Percentiles rank a stretch among this genome's conserved stretches.
phyloP scores from a whole-genome alignment of 345 rosid genomes.

The Noccaea bulbosa region DNA sequence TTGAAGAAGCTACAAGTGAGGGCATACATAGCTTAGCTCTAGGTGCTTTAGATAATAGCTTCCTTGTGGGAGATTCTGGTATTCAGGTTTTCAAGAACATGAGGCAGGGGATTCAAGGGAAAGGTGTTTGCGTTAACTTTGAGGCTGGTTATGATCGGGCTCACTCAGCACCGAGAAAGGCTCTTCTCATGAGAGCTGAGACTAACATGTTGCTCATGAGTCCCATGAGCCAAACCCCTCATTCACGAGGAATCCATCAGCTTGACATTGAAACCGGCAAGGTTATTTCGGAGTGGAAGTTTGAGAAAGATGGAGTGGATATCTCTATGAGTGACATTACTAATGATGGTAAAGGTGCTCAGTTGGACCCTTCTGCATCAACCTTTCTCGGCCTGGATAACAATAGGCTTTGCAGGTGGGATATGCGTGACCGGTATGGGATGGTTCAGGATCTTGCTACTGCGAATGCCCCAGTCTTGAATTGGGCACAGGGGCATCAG shows the following conservation, averaged over 20 bases:
- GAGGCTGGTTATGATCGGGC: constrained; percentile 48
- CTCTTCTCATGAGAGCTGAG: constrained; percentile 96
- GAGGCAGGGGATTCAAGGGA: constrained; percentile 92
- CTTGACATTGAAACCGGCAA: constrained; percentile 95
- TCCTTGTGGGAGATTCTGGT: constrained; percentile 88
- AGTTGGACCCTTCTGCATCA: constrained; percentile 93
- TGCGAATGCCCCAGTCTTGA: constrained; percentile 71
- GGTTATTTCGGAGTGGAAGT: constrained; percentile 88
- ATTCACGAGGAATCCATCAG: constrained; percentile 84
- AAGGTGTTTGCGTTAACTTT: constrained; percentile 88
- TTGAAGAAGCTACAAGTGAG: constrained; percentile 85
- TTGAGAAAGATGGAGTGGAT: constrained; percentile 95
- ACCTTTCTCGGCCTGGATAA: constrained; percentile 94
- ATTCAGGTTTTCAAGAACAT: constrained; percentile 95
- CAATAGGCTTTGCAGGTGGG: constrained; percentile 98
- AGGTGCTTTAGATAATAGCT: constrained; percentile 95
- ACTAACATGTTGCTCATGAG: constrained; percentile 98
- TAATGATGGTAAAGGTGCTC: constrained; percentile 92
- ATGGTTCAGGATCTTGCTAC: constrained; percentile 88
- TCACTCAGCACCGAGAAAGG: constrained; percentile 78
- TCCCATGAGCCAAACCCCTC: constrained; percentile 72
- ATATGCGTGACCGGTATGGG: constrained; percentile 92
- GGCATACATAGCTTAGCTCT: constrained; percentile 96
- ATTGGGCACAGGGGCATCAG: constrained; percentile 97
- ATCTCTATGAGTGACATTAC: constrained; percentile 91